Evolutionary conservation across 352 stramenopile genomes (phyloP), one percentile per base, ranked within the genome.

Genomic region (Globisporangium uncinulatum): DNA sequence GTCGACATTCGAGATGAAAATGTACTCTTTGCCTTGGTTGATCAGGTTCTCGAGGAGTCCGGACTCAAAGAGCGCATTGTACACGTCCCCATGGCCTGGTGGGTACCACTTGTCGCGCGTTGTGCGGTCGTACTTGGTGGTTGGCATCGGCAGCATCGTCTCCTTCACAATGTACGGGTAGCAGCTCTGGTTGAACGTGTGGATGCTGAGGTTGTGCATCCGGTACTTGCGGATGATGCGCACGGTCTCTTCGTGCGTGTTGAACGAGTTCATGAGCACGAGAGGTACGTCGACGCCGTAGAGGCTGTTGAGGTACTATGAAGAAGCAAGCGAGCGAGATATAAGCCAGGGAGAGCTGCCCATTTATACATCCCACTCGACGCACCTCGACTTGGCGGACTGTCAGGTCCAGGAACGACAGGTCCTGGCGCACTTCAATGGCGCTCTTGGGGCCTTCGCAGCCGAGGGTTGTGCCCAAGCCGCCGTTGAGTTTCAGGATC

Each of bases 201-300:
- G 87, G 59, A 98, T 97, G 65, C 85, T 97, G 50, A 98, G 62
- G 71, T 98, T 97, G 78, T 97, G 84, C 74, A 92, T 92, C 54
- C 96, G 96, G 70, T 99, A 99, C 73, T 99, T 99, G 52, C 87
- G 80, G 54, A 98, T 86, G 69, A 99, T 99, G 56, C 87, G 88
- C 57, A 99, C 80, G 31, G 97, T 99, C 78, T 99, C 97, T 61
- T 97, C 95, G 68, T 96, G 96, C 31, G 97, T 99, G 67, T 97
- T 98, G 78, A 99, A 99, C 64, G 93, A 99, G 79, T 99, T 99
- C 97, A 99, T 99, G 41, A 99, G 85, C 80, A 99, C 98, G 57
- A 99, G 97, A 39, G 97, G 97, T 45, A 99, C 96, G 61, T 99
- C 92, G 41, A 96, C 88, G 34, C 87, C 87, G 61, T 96, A 96